Conservation (phyloP, 495 filamentous ascomycete species). For the Delitschia confertaspora region DNA sequence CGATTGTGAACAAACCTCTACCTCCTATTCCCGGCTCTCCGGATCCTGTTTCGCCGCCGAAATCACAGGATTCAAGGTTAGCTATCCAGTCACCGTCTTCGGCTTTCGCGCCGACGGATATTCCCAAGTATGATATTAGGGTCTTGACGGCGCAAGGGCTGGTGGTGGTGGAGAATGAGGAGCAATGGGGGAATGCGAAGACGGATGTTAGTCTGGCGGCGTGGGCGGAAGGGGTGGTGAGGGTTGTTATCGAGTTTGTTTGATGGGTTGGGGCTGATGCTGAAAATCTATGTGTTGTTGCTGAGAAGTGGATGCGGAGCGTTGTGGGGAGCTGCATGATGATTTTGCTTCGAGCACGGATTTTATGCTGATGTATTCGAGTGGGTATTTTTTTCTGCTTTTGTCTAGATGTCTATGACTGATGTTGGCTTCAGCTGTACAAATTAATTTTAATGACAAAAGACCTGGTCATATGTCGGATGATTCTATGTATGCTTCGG, state of each 20-base stretch:
- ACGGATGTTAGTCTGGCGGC: constrained; percentile 8
- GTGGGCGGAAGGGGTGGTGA: constrained; percentile 10
- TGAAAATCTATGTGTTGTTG: too few species aligned
- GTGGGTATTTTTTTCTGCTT: too few species aligned
- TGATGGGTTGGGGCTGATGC: not conserved
- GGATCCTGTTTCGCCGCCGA: not conserved
- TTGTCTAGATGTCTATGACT: too few species aligned
- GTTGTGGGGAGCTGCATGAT: too few species aligned
- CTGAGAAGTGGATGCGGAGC: too few species aligned
- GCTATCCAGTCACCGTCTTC: not conserved
- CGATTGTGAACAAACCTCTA: not conserved
- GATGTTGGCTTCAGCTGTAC: too few species aligned
- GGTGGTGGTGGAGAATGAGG: constrained; percentile 1
- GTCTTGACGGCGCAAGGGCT: constrained; percentile 8
- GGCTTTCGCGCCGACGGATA: not conserved
- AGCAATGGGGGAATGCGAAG: constrained; percentile 10
- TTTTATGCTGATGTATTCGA: too few species aligned
- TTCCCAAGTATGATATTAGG: constrained; percentile 7
- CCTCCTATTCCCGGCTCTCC: not conserved
- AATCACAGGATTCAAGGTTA: not conserved
- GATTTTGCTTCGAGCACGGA: too few species aligned
- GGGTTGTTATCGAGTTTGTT: constrained; percentile 15
- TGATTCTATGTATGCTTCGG: too few species aligned
- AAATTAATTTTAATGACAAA: too few species aligned
- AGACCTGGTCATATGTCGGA: too few species aligned